phyloP scores from a whole-genome alignment of 768 basidiomycete species.

The Suillus placidus region DNA sequence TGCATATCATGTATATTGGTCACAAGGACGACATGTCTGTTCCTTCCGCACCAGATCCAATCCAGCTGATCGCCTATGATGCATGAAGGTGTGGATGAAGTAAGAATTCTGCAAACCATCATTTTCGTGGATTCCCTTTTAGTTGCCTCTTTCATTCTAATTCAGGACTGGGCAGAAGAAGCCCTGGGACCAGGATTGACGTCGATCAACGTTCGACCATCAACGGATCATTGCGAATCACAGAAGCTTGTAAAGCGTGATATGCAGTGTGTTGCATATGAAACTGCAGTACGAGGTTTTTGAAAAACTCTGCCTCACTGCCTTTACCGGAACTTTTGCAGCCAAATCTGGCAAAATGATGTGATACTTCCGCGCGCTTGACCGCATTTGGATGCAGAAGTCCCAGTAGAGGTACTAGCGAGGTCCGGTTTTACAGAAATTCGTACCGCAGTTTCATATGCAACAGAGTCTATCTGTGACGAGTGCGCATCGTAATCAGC shows the following conservation, averaged over 20 bases:
- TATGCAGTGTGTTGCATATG: neutral
- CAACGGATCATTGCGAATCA: conserved; percentile 6
- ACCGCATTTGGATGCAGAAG: too few relatives aligned
- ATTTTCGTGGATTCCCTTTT: neutral
- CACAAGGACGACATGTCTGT: neutral
- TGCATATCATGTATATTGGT: neutral
- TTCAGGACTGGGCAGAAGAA: neutral
- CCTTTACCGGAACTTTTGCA: too few relatives aligned
- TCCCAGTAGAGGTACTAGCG: too few relatives aligned
- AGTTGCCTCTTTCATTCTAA: neutral
- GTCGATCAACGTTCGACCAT: neutral
- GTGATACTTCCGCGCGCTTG: too few relatives aligned
- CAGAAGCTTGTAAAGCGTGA: neutral
- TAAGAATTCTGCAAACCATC: neutral
- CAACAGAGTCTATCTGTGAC: neutral
- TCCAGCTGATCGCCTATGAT: neutral
- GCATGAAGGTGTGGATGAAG: neutral
- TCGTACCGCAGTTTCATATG: too few relatives aligned
- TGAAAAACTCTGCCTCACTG: too few relatives aligned
- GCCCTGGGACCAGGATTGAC: neutral
- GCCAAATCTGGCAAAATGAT: too few relatives aligned
- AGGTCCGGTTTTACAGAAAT: too few relatives aligned
- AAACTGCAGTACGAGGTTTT: too few relatives aligned
- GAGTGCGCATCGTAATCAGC: neutral
- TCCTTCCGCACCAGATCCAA: neutral